Base-by-base conservation (phyloP, 148 eudicot species). In the Cornus florida region DNA sequence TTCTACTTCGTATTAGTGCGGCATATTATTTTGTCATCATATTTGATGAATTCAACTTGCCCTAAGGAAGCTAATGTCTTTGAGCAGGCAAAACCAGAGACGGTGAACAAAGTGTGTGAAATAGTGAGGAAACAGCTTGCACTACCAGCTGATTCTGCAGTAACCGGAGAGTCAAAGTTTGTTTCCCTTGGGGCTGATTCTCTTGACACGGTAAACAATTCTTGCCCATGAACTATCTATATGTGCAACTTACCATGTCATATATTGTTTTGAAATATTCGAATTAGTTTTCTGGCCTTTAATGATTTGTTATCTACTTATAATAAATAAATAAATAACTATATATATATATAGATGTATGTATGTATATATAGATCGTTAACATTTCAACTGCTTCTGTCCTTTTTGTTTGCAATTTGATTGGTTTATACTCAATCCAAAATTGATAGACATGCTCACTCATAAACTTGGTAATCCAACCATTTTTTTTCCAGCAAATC, bases 101-200 rank as follows among this genome's bases (percentile, higher is more conserved):
- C 87, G 4, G 83, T 85, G 20, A 64, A 82, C 11, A 82, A 82
- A 85, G 87, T 85, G 20, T 75, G 85, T 73, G 76, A 75, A 20
- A 82, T 85, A 10, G 87, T 85, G 80, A 82, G 83, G 79, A 85
- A 79, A 57, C 87, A 85, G 65, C 50, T 85, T 66, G 87, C 87
- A 46, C 59, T 85, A 14, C 53, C 85, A 23, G 68, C 75, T 28
- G 83, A 79, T 35, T 46, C 82, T 32, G 78, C 71, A 53, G 70
- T 85, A 80, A 77, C 81, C 5, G 85, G 83, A 64, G 85, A 82
- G 0, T 78, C 87, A n/a, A 85, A 79, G 67, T 85, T 85, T 31
- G 28, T 80, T 39, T 24, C 74, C 32, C 85, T 85, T 72, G 87
- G 87, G 14, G 87, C 87, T 33, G 87, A 85, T 78, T 85, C 87